Evolutionary conservation across 2,329 filamentous ascomycete genomes (phyloP).

Genomic region (Paraconiothyrium brasiliense): DNA sequence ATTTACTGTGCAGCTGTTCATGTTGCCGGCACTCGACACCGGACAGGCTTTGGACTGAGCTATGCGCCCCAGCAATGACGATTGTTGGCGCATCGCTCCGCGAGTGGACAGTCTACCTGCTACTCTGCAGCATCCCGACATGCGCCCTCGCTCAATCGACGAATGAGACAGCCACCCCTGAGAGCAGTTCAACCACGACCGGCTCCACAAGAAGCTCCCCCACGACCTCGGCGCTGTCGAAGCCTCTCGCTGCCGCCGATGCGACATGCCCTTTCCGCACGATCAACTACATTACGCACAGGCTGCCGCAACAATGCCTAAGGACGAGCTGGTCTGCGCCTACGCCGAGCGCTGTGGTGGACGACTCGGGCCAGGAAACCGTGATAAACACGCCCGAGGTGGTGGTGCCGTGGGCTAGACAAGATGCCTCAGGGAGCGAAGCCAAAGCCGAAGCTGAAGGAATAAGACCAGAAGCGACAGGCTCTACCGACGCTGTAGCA

Average conservation of each 20-base stretch:
- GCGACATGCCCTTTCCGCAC: constrained; percentile 65
- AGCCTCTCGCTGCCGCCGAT: constrained; percentile 31
- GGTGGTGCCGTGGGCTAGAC: constrained; percentile 21
- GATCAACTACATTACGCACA: constrained; percentile 84
- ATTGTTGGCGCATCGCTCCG: constrained; percentile 50
- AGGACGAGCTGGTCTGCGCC: constrained; percentile 65
- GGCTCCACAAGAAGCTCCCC: constrained; percentile 29
- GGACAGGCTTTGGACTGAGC: constrained; percentile 37
- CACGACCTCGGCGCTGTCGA: constrained; percentile 23
- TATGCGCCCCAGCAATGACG: constrained; percentile 52
- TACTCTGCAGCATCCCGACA: constrained; percentile 44
- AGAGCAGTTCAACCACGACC: constrained; percentile 36
- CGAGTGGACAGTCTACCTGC: constrained; percentile 47
- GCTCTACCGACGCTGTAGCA: constrained; percentile 16
- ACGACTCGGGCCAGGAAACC: constrained; percentile 24
- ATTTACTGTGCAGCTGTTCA: constrained; percentile 21
- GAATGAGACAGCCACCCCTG: constrained; percentile 41
- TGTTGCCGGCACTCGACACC: constrained; percentile 21
- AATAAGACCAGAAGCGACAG: constrained; percentile 18
- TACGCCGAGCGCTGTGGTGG: constrained; percentile 22
- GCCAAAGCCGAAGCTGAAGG: constrained; percentile 17
- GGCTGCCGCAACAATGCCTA: constrained; percentile 78
- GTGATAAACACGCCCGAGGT: constrained; percentile 24
- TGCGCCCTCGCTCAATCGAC: constrained; percentile 38
- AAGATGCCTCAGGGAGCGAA: constrained; percentile 18